Conservation (phyloP, 163 green algal species). For the Scenedesmus sp. region DNA sequence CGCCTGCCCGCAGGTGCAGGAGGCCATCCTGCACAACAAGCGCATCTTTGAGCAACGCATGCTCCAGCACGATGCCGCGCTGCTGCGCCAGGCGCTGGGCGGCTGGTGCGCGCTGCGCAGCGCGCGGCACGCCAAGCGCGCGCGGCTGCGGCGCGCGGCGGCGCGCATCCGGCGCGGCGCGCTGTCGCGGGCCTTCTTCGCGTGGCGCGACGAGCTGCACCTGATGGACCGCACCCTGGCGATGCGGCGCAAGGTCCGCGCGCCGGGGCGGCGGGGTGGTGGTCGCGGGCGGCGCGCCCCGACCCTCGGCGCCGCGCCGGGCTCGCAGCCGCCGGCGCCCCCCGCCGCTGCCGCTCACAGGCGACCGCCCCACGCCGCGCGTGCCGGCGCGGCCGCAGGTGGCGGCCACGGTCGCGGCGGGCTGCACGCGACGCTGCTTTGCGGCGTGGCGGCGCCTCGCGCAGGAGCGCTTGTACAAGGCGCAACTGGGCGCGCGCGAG, state of each 20-base stretch:
- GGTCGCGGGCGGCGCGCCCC: too few relatives aligned
- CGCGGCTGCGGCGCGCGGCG: constrained; percentile 53
- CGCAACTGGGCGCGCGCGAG: constrained; percentile 70
- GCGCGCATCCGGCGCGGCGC: constrained; percentile 52
- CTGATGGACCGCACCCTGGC: constrained; percentile 64
- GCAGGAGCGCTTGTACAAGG: constrained; percentile 78
- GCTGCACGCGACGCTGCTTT: constrained; percentile 65
- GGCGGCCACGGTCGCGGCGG: constrained; percentile 54
- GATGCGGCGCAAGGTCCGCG: constrained; percentile 67
- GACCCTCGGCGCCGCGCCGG: too few relatives aligned
- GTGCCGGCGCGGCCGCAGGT: constrained; percentile 45
- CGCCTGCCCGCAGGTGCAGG: constrained; percentile 70
- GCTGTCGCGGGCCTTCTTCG: constrained; percentile 64
- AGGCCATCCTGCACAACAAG: constrained; percentile 83
- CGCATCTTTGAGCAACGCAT: constrained; percentile 74
- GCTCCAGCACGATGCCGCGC: constrained; percentile 51
- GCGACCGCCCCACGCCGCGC: too few relatives aligned
- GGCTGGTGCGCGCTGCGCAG: constrained; percentile 56
- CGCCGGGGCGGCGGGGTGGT: too few relatives aligned
- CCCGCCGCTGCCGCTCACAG: too few relatives aligned
- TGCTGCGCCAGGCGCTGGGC: constrained; percentile 57
- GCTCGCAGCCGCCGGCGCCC: too few relatives aligned
- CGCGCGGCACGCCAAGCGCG: constrained; percentile 55
- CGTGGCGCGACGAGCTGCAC: constrained; percentile 72
- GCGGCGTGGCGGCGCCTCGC: constrained; percentile 66